Evolutionary conservation across 2,329 filamentous ascomycete genomes (phyloP).

Genomic region (Camillea tinctor): DNA sequence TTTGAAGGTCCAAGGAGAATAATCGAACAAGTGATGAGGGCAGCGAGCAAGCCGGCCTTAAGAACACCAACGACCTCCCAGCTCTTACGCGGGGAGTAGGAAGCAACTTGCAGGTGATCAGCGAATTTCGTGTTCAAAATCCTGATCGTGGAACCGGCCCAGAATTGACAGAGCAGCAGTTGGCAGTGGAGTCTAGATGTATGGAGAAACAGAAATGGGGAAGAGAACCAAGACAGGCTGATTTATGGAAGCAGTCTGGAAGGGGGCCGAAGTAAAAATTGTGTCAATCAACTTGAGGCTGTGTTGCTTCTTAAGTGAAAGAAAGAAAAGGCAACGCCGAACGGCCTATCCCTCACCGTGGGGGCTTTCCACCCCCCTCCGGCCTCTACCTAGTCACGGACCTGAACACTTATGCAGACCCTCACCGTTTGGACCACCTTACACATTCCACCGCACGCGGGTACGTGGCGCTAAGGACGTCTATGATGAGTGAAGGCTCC

Average conservation of each 20-base stretch:
- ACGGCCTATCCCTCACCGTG: neutral
- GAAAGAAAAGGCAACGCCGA: neutral
- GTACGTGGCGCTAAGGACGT: slow-evolving; percentile 1
- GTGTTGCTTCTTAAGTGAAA: neutral
- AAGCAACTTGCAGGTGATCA: slow-evolving; percentile 2
- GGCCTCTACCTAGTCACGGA: neutral
- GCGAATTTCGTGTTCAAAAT: slow-evolving; percentile 6
- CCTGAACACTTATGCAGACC: neutral
- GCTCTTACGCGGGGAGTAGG: neutral
- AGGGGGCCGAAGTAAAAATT: neutral
- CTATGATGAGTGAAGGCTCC: neutral
- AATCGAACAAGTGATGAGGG: neutral
- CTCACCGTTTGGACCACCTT: neutral
- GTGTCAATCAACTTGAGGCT: slow-evolving; percentile 1
- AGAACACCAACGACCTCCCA: neutral
- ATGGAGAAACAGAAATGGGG: neutral
- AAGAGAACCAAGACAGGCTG: neutral
- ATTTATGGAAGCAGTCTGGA: slow-evolving; percentile 1
- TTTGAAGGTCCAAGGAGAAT: neutral
- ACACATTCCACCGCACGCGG: neutral
- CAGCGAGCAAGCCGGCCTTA: neutral
- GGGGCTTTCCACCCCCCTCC: no score
- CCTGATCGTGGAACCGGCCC: slow-evolving; percentile 4
- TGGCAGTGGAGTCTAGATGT: slow-evolving; percentile 1
- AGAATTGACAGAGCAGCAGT: slow-evolving; percentile 1